Base-by-base conservation (phyloP, 306 rosid genomes). In the Erythrophleum fordii region DNA sequence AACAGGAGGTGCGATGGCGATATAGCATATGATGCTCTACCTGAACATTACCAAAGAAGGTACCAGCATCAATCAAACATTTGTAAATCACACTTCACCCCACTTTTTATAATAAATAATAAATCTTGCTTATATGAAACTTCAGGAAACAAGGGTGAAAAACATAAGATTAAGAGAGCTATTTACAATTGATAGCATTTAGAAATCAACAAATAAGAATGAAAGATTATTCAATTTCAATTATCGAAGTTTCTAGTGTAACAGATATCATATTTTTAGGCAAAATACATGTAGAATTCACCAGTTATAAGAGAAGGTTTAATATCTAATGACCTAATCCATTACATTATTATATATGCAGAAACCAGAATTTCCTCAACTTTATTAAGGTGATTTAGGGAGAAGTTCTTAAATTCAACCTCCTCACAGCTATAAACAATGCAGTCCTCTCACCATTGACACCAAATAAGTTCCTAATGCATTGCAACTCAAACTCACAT, bases 41-140 rank as follows among this genome's bases (percentile, higher is more conserved):
- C 91, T 87, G 85, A 78, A 88, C 55, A 77, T 66, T 78, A 73
- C 46, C 82, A 78, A 73, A 68, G 34, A 85, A 41, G 44, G 87
- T 55, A 12, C 65, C 75, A 35, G 49, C 14, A 78, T 72, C 59
- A 80, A n/a, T 31, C 4, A 18, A 26, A 72, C 72, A 23, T 29
- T 28, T 46, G 53, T 26, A 23, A 68, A 59, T 55, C 71, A 51
- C 61, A 64, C 35, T 69, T 25, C 51, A 75, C 45, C 14, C 53
- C 18, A 65, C 62, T 51, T 66, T 68, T 52, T 17, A 76, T 3
- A 37, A 67, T 28, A 37, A 67, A 61, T 46, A 26, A 69, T 26
- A 51, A 60, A 28, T 35, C 4, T 0, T 58, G 31, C 25, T n/a
- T 66, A 31, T 55, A 62, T 22, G 44, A 53, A 31, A 71, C 22